Evolutionary conservation across 2,329 filamentous ascomycete species (phyloP).

Genomic region (Hymenoscyphus fructigenus): DNA sequence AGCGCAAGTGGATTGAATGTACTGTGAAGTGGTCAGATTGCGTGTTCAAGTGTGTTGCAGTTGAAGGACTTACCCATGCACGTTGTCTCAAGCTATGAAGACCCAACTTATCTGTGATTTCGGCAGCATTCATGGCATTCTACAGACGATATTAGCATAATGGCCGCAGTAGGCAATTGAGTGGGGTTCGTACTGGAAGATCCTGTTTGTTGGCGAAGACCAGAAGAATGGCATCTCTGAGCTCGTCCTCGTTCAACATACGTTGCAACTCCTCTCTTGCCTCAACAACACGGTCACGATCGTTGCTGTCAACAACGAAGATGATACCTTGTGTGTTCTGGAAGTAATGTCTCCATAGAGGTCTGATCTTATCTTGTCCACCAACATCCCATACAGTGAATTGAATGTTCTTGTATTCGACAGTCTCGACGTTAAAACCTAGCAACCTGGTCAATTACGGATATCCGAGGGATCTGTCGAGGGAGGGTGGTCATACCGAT

Average conservation of each 20-base stretch:
- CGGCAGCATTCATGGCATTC: constrained; percentile 75
- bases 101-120: constrained; percentile 76
- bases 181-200: constrained; percentile 66
- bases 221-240: constrained; percentile 90
- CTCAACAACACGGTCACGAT: constrained; percentile 88
- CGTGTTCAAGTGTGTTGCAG: not conserved
- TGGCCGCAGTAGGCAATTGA: not conserved
- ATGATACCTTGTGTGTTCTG: constrained; percentile 83
- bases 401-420: constrained; percentile 99
- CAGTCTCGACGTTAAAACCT: constrained; percentile 96
- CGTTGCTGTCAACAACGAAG: constrained; percentile 96
- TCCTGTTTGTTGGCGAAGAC: constrained; percentile 99
- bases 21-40: not conserved
- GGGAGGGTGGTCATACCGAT: constrained; percentile 51
- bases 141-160: constrained; percentile 11
- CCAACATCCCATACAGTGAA: constrained; percentile 99
- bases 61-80: constrained; percentile 70
- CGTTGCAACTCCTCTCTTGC: constrained; percentile 91
- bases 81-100: constrained; percentile 77
- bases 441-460: not conserved
- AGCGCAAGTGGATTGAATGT: constrained; percentile 61
- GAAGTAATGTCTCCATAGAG: constrained; percentile 97
- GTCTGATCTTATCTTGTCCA: constrained; percentile 97
- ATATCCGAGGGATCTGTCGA: not conserved
- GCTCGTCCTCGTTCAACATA: constrained; percentile 97